Evolutionary conservation across 345 rosid genomes (phyloP).

Genomic region (Mercurialis annua): DNA sequence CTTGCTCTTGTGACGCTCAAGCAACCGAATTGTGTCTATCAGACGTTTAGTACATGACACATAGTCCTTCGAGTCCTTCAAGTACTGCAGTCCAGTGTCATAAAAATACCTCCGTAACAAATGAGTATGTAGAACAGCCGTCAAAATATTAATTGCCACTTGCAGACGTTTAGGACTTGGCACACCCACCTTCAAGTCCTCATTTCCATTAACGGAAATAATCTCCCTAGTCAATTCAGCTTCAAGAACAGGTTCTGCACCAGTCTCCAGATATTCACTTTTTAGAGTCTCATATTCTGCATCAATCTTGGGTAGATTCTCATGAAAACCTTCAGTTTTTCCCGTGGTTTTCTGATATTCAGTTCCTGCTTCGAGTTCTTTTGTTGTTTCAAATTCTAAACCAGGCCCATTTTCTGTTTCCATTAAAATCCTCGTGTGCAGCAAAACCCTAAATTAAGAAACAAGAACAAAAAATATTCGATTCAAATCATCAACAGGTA

Average conservation of each 20-base stretch:
- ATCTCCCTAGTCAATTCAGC: conserved; percentile 14
- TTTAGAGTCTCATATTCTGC: too few species aligned
- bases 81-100: too few species aligned
- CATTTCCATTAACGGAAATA: conserved; percentile 21
- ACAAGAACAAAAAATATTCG: conserved; percentile 6
- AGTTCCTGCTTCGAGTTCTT: conserved; percentile 25
- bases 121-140: too few species aligned
- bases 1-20: conserved; percentile 19
- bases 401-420: conserved; percentile 59
- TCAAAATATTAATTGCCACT: conserved; percentile 11
- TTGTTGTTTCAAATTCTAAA: conserved; percentile 27
- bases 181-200: conserved; percentile 20
- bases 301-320: conserved; percentile 15
- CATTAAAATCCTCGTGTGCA: conserved; percentile 12
- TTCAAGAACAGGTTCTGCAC: background rate
- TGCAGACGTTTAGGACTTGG: conserved; percentile 21
- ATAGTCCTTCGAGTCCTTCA: too few species aligned
- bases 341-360: conserved; percentile 18
- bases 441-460: conserved; percentile 37
- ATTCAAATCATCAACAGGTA: conserved; percentile 9
- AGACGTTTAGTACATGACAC: too few species aligned
- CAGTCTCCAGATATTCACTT: too few species aligned
- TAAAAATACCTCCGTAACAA: too few species aligned
- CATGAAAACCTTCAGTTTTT: conserved; percentile 22
- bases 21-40: too few species aligned